Conservation (phyloP, 73 alveolate genomes). For the Paramecium octaurelia region DNA sequence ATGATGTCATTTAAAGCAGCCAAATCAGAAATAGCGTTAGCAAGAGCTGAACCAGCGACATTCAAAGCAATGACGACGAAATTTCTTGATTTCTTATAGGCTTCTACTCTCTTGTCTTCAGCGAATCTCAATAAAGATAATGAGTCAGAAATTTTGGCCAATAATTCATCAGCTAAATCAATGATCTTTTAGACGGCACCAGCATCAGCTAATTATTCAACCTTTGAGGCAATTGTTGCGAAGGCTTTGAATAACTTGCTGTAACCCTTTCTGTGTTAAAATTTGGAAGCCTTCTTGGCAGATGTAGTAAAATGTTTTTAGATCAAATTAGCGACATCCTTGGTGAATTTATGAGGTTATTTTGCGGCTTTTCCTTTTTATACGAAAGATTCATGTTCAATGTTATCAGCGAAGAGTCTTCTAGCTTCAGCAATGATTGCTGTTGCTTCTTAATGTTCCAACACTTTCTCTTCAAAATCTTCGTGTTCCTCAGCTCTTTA, state of each 20-base stretch:
- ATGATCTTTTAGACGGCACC: slow-evolving; percentile 35
- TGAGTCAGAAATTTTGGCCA: slow-evolving; percentile 1
- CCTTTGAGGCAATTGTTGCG: slow-evolving; percentile 39
- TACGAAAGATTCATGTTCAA: neutral
- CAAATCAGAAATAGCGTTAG: slow-evolving; percentile 11
- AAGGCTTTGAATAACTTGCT: slow-evolving; percentile 26
- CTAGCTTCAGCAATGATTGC: slow-evolving; percentile 43
- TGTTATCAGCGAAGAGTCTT: slow-evolving; percentile 45
- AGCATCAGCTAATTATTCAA: slow-evolving; percentile 46
- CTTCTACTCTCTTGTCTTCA: slow-evolving; percentile 35
- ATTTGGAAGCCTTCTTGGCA: slow-evolving; percentile 7
- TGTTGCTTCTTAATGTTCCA: slow-evolving; percentile 34
- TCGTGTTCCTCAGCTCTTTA: slow-evolving; percentile 26
- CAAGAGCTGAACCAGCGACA: slow-evolving; percentile 22
- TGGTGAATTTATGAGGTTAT: neutral
- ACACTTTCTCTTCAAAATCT: slow-evolving; percentile 28
- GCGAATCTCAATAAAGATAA: slow-evolving; percentile 7
- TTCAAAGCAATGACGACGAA: slow-evolving; percentile 27
- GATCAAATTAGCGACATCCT: neutral
- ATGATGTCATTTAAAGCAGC: slow-evolving; percentile 15
- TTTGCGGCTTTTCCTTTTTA: neutral
- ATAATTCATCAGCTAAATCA: slow-evolving; percentile 8
- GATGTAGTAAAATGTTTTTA: slow-evolving; percentile 19
- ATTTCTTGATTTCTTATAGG: slow-evolving; percentile 28
- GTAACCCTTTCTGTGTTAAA: slow-evolving; percentile 37